Evolutionary conservation across 352 stramenopile species (phyloP).

Genomic region (Globisporangium cylindrosporum): DNA sequence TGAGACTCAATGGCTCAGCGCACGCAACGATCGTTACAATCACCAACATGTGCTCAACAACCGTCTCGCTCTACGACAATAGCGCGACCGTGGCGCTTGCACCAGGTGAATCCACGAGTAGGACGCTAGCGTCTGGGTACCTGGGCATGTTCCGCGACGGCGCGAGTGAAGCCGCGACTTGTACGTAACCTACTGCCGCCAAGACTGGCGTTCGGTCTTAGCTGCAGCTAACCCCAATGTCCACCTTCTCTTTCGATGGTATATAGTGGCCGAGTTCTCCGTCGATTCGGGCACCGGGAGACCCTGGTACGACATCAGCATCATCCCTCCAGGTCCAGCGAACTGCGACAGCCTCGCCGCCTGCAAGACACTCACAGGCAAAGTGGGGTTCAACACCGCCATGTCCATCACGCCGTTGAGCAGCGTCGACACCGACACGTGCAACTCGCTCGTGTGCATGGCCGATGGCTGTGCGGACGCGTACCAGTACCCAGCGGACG

Average conservation of each 20-base stretch:
- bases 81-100: slow-evolving; percentile 33
- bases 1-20: neutral
- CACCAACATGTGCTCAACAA: slow-evolving; percentile 43
- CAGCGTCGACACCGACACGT: slow-evolving; percentile 41
- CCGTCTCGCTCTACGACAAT: slow-evolving; percentile 62
- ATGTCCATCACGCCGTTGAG: slow-evolving; percentile 49
- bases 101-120: slow-evolving; percentile 33
- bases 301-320: slow-evolving; percentile 60
- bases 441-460: slow-evolving; percentile 41
- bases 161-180: slow-evolving; percentile 32
- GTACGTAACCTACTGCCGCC: slow-evolving; percentile 15
- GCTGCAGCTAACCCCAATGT: no score
- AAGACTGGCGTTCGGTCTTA: no score
- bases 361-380: slow-evolving; percentile 46
- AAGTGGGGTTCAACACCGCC: slow-evolving; percentile 58
- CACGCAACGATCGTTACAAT: slow-evolving; percentile 36
- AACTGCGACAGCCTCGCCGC: slow-evolving; percentile 41
- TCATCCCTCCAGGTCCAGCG: slow-evolving; percentile 40
- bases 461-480: slow-evolving; percentile 51
- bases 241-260: neutral
- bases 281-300: slow-evolving; percentile 32
- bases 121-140: slow-evolving; percentile 36
- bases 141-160: slow-evolving; percentile 62
- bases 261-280: slow-evolving; percentile 46
- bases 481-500: slow-evolving; percentile 58